phyloP scores from a whole-genome alignment of 768 basidiomycete genomes.

The Cystobasidium tubakii region DNA sequence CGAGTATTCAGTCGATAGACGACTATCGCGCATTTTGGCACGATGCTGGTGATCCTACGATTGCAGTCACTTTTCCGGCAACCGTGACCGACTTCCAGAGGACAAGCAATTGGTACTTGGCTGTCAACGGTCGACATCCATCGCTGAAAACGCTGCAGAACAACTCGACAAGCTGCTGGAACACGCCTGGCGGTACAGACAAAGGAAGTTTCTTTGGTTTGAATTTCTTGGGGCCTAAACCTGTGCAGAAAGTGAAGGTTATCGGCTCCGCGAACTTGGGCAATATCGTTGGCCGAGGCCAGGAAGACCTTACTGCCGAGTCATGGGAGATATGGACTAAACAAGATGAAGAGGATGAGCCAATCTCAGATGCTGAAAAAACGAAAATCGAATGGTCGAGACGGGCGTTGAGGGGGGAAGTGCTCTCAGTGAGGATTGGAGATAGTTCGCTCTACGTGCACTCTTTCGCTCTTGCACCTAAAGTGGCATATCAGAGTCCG shows the following conservation, averaged over 20 bases:
- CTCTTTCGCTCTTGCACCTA: not conserved
- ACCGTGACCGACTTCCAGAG: not conserved
- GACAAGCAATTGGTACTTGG: not conserved
- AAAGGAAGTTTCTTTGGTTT: constrained; percentile 40
- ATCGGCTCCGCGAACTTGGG: constrained; percentile 38
- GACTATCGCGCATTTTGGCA: constrained; percentile 17
- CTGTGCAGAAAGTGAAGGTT: constrained; percentile 11
- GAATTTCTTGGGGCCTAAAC: constrained; percentile 28
- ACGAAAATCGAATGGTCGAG: not conserved
- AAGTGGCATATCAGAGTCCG: constrained; percentile 17
- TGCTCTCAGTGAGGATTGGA: constrained; percentile 38
- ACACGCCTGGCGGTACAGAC: constrained; percentile 17
- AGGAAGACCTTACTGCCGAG: constrained; percentile 34
- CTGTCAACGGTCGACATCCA: not conserved
- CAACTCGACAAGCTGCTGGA: constrained; percentile 23
- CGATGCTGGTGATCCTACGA: not conserved
- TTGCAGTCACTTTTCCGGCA: not conserved
- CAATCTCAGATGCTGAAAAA: not conserved
- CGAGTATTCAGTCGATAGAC: not conserved
- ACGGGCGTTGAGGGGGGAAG: constrained; percentile 29
- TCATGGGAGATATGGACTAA: constrained; percentile 40
- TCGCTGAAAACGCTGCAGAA: not conserved
- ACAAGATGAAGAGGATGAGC: not conserved
- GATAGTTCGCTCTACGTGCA: not conserved
- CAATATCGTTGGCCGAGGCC: constrained; percentile 39